Conservation (phyloP, 371 early-diverging fungal species). For the Mucor sp. region DNA sequence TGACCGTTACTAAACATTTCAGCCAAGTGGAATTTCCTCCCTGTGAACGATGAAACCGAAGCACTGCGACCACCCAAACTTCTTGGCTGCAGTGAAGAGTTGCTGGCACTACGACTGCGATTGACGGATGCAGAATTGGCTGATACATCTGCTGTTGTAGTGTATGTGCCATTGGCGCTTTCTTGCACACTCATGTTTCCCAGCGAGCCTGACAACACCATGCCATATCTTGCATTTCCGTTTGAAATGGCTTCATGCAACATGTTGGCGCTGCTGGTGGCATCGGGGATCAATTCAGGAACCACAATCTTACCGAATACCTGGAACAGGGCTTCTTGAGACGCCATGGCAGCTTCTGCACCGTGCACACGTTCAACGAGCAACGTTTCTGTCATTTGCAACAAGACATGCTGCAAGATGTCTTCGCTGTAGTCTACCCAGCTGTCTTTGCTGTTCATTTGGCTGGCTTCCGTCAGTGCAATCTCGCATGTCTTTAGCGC, state of each 20-base stretch:
- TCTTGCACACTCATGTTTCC: slow-evolving; percentile 23
- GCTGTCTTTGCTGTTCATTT: slow-evolving; percentile 38
- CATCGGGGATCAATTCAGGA: slow-evolving; percentile 23
- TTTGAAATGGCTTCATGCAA: slow-evolving; percentile 20
- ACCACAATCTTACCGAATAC: slow-evolving; percentile 62
- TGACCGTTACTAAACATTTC: slow-evolving; percentile 16
- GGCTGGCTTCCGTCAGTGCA: slow-evolving; percentile 43
- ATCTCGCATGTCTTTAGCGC: slow-evolving; percentile 77
- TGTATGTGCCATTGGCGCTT: not conserved
- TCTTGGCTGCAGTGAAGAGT: not conserved
- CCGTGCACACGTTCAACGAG: slow-evolving; percentile 58
- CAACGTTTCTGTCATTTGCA: slow-evolving; percentile 60
- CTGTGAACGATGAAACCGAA: slow-evolving; percentile 23
- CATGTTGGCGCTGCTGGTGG: slow-evolving; percentile 1
- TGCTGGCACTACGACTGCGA: slow-evolving; percentile 30
- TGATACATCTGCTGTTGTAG: not conserved
- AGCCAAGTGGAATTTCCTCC: slow-evolving; percentile 22
- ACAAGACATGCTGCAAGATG: slow-evolving; percentile 45
- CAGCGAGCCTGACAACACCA: slow-evolving; percentile 31
- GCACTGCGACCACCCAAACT: slow-evolving; percentile 15
- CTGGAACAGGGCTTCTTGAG: slow-evolving; percentile 61
- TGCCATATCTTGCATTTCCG: slow-evolving; percentile 21
- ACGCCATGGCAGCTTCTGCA: slow-evolving; percentile 50
- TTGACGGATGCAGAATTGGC: too few relatives aligned
- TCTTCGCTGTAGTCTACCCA: slow-evolving; percentile 30